Percentiles rank a stretch among this genome's conserved stretches.
These are phyloP conservation scores for Wickerhamiella australiensis DNA, from an alignment of 805 yeast species.

Conservation along the genomic window DNA sequence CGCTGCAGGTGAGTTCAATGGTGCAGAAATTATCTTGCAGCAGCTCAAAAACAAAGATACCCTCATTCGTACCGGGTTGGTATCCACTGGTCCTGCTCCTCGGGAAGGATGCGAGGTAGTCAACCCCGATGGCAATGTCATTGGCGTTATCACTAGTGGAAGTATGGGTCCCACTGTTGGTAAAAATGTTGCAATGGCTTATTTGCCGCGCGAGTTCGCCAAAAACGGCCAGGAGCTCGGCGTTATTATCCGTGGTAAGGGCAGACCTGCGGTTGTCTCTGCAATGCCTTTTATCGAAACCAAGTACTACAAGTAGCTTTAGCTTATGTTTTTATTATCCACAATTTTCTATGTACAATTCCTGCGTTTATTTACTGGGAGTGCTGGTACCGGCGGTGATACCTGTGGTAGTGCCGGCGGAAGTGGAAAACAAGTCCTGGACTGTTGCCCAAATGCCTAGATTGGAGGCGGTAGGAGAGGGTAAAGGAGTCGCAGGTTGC, in stretches of 20 bases:
- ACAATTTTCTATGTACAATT: too few relatives aligned
- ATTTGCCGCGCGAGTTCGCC: conserved; percentile 54
- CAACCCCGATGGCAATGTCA: conserved; percentile 41
- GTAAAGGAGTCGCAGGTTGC: too few relatives aligned
- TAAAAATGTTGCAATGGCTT: conserved; percentile 83
- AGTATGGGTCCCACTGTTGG: conserved; percentile 58
- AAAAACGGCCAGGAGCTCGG: conserved; percentile 62
- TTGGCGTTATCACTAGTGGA: conserved; percentile 53
- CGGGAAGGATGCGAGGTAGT: conserved; percentile 64
- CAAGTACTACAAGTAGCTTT: conserved; percentile 44
- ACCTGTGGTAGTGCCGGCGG: too few relatives aligned
- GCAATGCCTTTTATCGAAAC: conserved; percentile 78
- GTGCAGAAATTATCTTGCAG: conserved; percentile 51
- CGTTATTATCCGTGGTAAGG: conserved; percentile 74
- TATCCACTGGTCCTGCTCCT: conserved; percentile 81
- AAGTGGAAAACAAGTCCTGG: too few relatives aligned
- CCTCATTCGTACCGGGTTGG: conserved; percentile 59
- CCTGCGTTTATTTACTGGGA: too few relatives aligned
- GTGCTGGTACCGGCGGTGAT: too few relatives aligned
- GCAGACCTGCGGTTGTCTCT: conserved; percentile 59
- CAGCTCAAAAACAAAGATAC: conserved; percentile 57
- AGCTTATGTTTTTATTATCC: too few relatives aligned
- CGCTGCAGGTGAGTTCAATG: conserved; percentile 51
- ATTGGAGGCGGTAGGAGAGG: too few relatives aligned
- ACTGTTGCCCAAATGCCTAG: not conserved